Percentiles rank a stretch among this genome's conserved stretches.
Conservation (phyloP, 768 basidiomycete species). For the Tricholoma hemisulphureum region DNA sequence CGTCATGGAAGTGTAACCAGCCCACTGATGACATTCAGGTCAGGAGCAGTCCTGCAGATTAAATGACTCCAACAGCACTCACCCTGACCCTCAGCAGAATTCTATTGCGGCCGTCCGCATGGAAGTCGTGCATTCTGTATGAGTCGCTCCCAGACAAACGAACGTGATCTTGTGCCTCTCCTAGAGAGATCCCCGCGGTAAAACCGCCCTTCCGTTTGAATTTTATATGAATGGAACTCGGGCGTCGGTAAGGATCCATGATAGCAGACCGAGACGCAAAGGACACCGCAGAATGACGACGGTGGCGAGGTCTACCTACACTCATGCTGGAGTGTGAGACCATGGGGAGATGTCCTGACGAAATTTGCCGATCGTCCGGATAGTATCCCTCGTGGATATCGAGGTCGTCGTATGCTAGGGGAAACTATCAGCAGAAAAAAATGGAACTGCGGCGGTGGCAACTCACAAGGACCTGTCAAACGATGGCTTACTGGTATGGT, state of each 20-base stretch:
- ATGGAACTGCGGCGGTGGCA: background rate
- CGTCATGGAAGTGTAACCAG: slow-evolving; percentile 65
- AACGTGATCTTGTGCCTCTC: slow-evolving; percentile 65
- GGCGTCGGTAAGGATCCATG: slow-evolving; percentile 46
- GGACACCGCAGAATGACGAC: slow-evolving; percentile 54
- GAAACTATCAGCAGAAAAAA: background rate
- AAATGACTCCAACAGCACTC: slow-evolving; percentile 22
- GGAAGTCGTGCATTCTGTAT: slow-evolving; percentile 64
- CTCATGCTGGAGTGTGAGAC: slow-evolving; percentile 26
- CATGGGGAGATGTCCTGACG: slow-evolving; percentile 36
- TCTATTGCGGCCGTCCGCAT: slow-evolving; percentile 57
- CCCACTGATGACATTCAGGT: slow-evolving; percentile 47
- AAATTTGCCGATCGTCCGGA: slow-evolving; percentile 40
- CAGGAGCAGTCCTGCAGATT: slow-evolving; percentile 2
- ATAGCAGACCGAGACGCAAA: slow-evolving; percentile 37
- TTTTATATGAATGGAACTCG: slow-evolving; percentile 55
- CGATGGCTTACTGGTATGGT: slow-evolving; percentile 40
- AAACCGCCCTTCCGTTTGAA: slow-evolving; percentile 75
- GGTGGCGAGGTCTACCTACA: slow-evolving; percentile 38
- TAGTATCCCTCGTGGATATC: slow-evolving; percentile 53
- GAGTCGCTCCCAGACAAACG: slow-evolving; percentile 59
- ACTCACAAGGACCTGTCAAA: slow-evolving; percentile 42
- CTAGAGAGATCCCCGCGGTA: slow-evolving; percentile 61
- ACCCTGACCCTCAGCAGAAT: slow-evolving; percentile 65
- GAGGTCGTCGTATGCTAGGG: slow-evolving; percentile 55